Percentiles rank a stretch among this genome's conserved stretches.
Conservation (phyloP, 2,329 filamentous ascomycete genomes). For the Colletotrichum australisinense region DNA sequence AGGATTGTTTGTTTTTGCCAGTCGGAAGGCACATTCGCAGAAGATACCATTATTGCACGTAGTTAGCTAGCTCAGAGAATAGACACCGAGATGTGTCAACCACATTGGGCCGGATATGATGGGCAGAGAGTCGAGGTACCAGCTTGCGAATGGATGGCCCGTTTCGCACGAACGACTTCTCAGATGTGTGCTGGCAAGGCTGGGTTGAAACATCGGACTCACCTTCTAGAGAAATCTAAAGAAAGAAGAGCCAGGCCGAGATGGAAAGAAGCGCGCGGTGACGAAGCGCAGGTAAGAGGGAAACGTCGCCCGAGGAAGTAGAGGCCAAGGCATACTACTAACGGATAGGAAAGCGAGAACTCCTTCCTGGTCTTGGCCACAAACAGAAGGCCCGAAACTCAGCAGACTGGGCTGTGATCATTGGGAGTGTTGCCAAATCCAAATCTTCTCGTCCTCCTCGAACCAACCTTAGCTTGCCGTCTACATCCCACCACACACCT, state of each 20-base stretch:
- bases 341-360: too few relatives aligned
- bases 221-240: too few relatives aligned
- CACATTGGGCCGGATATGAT: too few relatives aligned
- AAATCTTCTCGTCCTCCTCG: background rate
- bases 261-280: background rate
- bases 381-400: background rate
- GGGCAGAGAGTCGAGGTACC: background rate
- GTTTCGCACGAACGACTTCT: background rate
- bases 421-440: too few relatives aligned
- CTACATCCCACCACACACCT: background rate
- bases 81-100: background rate
- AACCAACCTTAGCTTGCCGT: background rate
- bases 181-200: background rate
- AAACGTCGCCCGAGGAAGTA: too few relatives aligned
- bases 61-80: slow-evolving; percentile 14
- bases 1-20: background rate
- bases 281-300: too few relatives aligned
- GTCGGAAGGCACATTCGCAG: background rate
- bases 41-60: slow-evolving; percentile 21
- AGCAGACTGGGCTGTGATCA: background rate
- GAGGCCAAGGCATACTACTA: too few relatives aligned
- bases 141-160: background rate
- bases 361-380: background rate
- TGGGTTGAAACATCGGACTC: background rate
- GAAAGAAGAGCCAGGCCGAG: background rate